A percentile compares a stretch with the other conserved stretches of the same genome.
Conservation (phyloP, 257 asterid species). For the Gentiana straminea region DNA sequence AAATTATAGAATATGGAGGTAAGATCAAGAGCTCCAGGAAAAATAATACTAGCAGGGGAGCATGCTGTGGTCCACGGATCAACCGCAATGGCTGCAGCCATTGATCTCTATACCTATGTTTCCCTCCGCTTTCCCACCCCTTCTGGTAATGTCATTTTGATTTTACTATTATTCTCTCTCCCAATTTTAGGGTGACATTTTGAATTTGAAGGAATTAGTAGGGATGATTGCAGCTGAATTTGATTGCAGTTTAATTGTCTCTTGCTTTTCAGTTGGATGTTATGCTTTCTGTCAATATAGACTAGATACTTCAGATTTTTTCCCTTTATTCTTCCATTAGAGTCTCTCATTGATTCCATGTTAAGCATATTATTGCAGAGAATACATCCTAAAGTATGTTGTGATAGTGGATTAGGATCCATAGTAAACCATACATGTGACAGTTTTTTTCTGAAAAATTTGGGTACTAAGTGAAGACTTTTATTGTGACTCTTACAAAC, state of each 20-base stretch:
- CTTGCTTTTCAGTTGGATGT: neutral
- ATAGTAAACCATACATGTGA: too few relatives aligned
- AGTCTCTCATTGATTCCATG: too few relatives aligned
- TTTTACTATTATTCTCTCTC: neutral
- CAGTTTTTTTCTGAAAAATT: too few relatives aligned
- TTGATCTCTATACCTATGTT: slow-evolving; percentile 86
- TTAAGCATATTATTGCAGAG: too few relatives aligned
- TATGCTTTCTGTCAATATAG: neutral
- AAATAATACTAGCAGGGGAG: slow-evolving; percentile 90
- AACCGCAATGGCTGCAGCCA: slow-evolving; percentile 95
- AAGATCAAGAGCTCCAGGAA: slow-evolving; percentile 94
- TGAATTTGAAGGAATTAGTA: neutral
- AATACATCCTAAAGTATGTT: too few relatives aligned
- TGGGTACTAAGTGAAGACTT: too few relatives aligned
- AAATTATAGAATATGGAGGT: slow-evolving; percentile 53
- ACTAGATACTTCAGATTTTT: too few relatives aligned
- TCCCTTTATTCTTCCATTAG: too few relatives aligned
- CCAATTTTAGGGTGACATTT: neutral
- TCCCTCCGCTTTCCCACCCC: slow-evolving; percentile 87
- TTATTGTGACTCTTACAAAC: neutral
- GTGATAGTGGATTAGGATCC: too few relatives aligned
- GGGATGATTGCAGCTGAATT: neutral
- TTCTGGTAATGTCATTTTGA: slow-evolving; percentile 26
- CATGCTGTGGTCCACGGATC: slow-evolving; percentile 99
- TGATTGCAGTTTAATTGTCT: neutral